Conservation (phyloP, 306 rosid species). For the Trifolium fragiferum region DNA sequence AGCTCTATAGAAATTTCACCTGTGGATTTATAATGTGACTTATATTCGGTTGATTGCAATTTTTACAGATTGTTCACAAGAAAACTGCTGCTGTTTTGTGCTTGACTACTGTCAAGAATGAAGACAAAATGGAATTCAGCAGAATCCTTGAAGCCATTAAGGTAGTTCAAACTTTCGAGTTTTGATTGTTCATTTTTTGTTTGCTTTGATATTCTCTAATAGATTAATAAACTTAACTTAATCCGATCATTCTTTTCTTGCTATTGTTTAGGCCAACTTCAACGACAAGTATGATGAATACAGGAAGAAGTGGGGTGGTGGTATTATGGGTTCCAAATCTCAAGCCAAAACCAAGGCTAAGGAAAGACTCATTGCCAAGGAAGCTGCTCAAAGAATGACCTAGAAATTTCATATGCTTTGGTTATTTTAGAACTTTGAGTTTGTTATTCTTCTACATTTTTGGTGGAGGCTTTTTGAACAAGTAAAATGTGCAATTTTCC, state of each 20-base stretch:
- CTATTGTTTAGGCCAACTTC: slow-evolving; percentile 68
- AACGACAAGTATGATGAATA: slow-evolving; percentile 74
- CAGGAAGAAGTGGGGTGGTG: slow-evolving; percentile 90
- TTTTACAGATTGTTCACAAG: slow-evolving; percentile 68
- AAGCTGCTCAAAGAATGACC: slow-evolving; percentile 77
- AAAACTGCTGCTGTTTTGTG: slow-evolving; percentile 77
- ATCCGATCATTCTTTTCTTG: neutral
- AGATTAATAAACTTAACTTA: neutral
- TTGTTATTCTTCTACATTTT: slow-evolving; percentile 29
- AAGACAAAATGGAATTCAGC: slow-evolving; percentile 79
- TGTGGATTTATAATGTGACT: neutral
- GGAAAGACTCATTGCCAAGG: slow-evolving; percentile 74
- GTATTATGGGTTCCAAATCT: slow-evolving; percentile 87
- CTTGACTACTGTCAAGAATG: slow-evolving; percentile 85
- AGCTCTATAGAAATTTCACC: neutral
- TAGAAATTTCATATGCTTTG: slow-evolving; percentile 33
- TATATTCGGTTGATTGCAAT: neutral
- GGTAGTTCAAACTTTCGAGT: slow-evolving; percentile 41
- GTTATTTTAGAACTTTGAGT: slow-evolving; percentile 25
- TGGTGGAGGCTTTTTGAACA: neutral
- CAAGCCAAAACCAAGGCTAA: slow-evolving; percentile 79
- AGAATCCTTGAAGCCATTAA: slow-evolving; percentile 76
- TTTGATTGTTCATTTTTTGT: neutral
- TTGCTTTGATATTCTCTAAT: neutral
- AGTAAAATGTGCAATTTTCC: slow-evolving; percentile 28